phyloP scores from a whole-genome alignment of 768 basidiomycete species.

The Podaxis sp. region DNA sequence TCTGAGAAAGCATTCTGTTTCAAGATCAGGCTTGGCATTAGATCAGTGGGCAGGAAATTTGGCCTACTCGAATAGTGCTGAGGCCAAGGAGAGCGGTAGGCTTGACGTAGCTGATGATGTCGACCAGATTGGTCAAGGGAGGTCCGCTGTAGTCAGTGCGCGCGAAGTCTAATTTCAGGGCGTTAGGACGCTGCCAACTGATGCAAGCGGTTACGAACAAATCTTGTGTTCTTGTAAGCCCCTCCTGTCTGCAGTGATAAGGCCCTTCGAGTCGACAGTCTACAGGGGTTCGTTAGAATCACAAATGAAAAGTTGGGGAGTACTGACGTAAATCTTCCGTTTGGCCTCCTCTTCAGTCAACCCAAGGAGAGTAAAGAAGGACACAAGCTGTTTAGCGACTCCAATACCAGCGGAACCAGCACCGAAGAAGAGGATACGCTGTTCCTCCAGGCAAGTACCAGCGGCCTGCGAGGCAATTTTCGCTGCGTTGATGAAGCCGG shows the following conservation, averaged over 20 bases:
- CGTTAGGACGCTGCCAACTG: constrained; percentile 30
- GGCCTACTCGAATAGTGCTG: constrained; percentile 50
- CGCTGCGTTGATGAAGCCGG: constrained; percentile 74
- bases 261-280: constrained; percentile 77
- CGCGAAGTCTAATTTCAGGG: constrained; percentile 52
- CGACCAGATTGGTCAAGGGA: constrained; percentile 54
- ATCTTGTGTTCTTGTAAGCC: constrained; percentile 74
- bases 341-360: constrained; percentile 65
- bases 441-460: constrained; percentile 60
- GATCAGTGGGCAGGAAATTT: not conserved
- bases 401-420: constrained; percentile 89
- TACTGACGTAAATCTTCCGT: constrained; percentile 61
- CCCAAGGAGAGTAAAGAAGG: constrained; percentile 76
- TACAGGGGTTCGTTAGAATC: constrained; percentile 22
- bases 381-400: constrained; percentile 79
- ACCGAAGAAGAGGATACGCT: constrained; percentile 87
- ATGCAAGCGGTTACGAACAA: constrained; percentile 35
- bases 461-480: constrained; percentile 53
- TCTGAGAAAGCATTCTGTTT: constrained; percentile 59
- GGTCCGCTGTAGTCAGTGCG: constrained; percentile 68
- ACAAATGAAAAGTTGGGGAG: constrained; percentile 1
- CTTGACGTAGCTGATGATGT: constrained; percentile 69
- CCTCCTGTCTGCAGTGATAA: constrained; percentile 68
- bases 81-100: constrained; percentile 79
- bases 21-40: not conserved